A percentile compares a stretch with the other conserved stretches of the same genome.
phyloP scores from a whole-genome alignment of 352 stramenopile species.

The Phytophthora podocarpi region DNA sequence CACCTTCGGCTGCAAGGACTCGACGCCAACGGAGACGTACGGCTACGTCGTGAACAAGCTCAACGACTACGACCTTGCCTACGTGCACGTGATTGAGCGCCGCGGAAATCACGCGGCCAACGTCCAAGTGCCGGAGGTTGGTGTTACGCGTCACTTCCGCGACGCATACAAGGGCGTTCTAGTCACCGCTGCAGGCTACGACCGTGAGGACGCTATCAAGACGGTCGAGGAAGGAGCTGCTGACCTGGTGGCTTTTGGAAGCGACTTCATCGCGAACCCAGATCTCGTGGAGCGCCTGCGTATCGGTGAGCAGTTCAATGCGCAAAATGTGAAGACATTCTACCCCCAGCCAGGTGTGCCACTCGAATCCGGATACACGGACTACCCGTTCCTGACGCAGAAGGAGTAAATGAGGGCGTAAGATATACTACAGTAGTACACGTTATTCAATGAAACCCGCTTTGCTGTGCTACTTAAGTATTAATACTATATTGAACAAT shows the following conservation, averaged over 20 bases:
- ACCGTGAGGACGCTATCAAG: slow-evolving; percentile 29
- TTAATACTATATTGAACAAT: too few species aligned
- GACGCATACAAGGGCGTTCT: slow-evolving; percentile 49
- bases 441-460: too few species aligned
- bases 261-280: slow-evolving; percentile 58
- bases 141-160: slow-evolving; percentile 46
- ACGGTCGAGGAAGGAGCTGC: slow-evolving; percentile 37
- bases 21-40: slow-evolving; percentile 43
- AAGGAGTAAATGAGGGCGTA: too few species aligned
- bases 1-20: slow-evolving; percentile 46
- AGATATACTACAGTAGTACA: too few species aligned
- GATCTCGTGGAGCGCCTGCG: slow-evolving; percentile 48
- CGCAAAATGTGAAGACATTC: slow-evolving; percentile 29
- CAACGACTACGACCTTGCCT: slow-evolving; percentile 44
- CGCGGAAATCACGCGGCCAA: slow-evolving; percentile 28
- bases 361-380: slow-evolving; percentile 37
- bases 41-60: slow-evolving; percentile 44
- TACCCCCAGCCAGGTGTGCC: slow-evolving; percentile 29
- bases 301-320: slow-evolving; percentile 32
- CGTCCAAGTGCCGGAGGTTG: slow-evolving; percentile 28
- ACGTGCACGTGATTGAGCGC: slow-evolving; percentile 63
- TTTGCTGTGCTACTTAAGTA: too few species aligned
- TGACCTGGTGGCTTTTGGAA: slow-evolving; percentile 51
- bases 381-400: slow-evolving; percentile 32
- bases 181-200: slow-evolving; percentile 43